A percentile compares a stretch with the other conserved stretches of the same genome.
Evolutionary conservation across 805 yeast species (phyloP).

Genomic region (Candida railenensis): DNA sequence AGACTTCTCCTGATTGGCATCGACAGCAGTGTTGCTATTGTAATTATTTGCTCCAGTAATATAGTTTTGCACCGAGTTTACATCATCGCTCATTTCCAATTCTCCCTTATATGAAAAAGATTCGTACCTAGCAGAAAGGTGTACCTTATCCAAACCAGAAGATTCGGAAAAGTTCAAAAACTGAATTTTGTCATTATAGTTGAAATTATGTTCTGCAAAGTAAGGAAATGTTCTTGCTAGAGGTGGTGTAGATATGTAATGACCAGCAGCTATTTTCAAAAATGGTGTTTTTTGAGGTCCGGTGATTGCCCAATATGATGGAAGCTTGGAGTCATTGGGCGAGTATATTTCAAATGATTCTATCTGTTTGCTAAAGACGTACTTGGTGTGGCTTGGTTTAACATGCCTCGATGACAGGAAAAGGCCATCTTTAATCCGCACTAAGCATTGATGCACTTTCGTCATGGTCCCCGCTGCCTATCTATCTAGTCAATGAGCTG

Average conservation of each 20-base stretch:
- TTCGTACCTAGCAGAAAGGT: constrained; percentile 88
- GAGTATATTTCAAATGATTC: constrained; percentile 20
- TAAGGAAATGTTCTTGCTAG: constrained; percentile 56
- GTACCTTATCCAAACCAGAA: constrained; percentile 50
- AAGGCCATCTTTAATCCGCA: constrained; percentile 21
- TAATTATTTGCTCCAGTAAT: constrained; percentile 60
- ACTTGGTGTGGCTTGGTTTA: constrained; percentile 1
- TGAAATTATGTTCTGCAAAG: constrained; percentile 17
- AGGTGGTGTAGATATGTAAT: constrained; percentile 52
- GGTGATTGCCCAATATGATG: constrained; percentile 29
- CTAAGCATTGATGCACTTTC: constrained; percentile 7
- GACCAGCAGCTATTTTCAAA: constrained; percentile 56
- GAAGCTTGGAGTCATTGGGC: constrained; percentile 11
- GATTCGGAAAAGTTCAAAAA: constrained; percentile 34
- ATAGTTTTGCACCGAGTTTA: constrained; percentile 52
- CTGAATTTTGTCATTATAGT: constrained; percentile 26
- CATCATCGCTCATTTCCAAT: constrained; percentile 55
- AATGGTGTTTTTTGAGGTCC: constrained; percentile 54
- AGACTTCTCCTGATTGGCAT: constrained; percentile 12
- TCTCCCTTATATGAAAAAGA: constrained; percentile 69
- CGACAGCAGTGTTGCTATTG: constrained; percentile 21
- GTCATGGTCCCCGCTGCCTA: too few species aligned
- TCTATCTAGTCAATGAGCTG: too few species aligned
- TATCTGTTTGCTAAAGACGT: constrained; percentile 26
- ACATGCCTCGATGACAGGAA: constrained; percentile 15